Percentiles rank a stretch among this genome's conserved stretches.
Evolutionary conservation across 1,139 yeast genomes (phyloP).

Genomic region (Pneumocystis jirovecii): DNA sequence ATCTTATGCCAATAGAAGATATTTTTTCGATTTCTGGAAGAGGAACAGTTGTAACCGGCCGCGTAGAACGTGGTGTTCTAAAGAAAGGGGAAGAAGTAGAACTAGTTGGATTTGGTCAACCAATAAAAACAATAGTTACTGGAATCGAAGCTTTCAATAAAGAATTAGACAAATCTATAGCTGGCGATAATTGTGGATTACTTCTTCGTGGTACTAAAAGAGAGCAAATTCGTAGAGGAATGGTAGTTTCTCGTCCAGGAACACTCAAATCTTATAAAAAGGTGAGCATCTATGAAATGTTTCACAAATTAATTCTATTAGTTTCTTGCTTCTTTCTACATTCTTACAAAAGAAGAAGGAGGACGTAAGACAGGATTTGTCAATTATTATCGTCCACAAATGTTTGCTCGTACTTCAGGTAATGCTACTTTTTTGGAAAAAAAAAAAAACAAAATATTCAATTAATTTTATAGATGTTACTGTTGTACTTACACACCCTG

Average conservation of each 20-base stretch:
- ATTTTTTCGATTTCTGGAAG: conserved; percentile 97
- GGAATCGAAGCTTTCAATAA: conserved; percentile 99
- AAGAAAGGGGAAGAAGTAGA: conserved; percentile 98
- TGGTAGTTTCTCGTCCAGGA: conserved; percentile 91
- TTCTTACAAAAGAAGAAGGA: conserved; percentile 93
- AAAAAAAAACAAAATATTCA: background rate
- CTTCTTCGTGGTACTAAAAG: conserved; percentile 96
- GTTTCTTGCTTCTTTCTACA: conserved; percentile 84
- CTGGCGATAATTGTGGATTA: conserved; percentile 98
- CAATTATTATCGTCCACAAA: conserved; percentile 94
- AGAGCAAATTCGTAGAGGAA: conserved; percentile 93
- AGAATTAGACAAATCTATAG: conserved; percentile 93
- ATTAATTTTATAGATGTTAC: conserved; percentile 47
- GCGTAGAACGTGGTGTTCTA: conserved; percentile 94
- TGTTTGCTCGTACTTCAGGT: conserved; percentile 78
- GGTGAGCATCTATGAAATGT: background rate
- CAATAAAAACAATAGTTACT: conserved; percentile 85
- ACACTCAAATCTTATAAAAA: conserved; percentile 86
- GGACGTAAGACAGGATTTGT: conserved; percentile 98
- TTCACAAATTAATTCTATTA: background rate
- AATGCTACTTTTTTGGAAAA: background rate
- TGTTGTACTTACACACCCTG: conserved; percentile 82
- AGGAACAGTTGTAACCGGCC: conserved; percentile 98
- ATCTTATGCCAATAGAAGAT: conserved; percentile 94
- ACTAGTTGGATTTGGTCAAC: conserved; percentile 82